phyloP scores from a whole-genome alignment of 2,329 filamentous ascomycete species.

The Helotiales sp. region DNA sequence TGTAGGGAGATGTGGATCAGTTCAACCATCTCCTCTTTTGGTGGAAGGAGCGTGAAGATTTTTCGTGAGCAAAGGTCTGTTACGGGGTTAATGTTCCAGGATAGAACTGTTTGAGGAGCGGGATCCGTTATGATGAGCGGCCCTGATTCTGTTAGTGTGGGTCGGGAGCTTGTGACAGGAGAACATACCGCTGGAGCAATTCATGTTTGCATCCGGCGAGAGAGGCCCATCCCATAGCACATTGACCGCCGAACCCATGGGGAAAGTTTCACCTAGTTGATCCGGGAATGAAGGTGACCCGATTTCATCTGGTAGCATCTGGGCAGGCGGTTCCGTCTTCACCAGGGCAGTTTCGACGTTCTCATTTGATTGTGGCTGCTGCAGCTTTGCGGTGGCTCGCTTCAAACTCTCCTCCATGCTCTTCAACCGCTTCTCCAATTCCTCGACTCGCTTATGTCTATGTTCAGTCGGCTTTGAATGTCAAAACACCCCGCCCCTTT shows the following conservation, averaged over 20 bases:
- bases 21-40: conserved; percentile 19
- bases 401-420: conserved; percentile 32
- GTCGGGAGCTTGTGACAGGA: neutral
- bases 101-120: neutral
- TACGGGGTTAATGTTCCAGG: conserved; percentile 15
- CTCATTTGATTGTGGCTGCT: neutral
- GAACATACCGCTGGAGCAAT: neutral
- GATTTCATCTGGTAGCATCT: neutral
- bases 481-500: neutral
- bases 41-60: conserved; percentile 24
- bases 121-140: neutral
- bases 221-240: neutral
- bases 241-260: neutral
- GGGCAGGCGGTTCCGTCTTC: neutral
- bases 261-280: neutral
- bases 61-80: conserved; percentile 14
- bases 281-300: neutral
- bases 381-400: conserved; percentile 10
- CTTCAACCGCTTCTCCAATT: conserved; percentile 31
- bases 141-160: neutral
- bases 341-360: neutral
- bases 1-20: conserved; percentile 28
- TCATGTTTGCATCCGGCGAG: neutral
- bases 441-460: conserved; percentile 31
- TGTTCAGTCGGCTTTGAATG: neutral